Evolutionary conservation across 805 yeast genomes (phyloP).

Genomic region (Candida tammaniensis): DNA sequence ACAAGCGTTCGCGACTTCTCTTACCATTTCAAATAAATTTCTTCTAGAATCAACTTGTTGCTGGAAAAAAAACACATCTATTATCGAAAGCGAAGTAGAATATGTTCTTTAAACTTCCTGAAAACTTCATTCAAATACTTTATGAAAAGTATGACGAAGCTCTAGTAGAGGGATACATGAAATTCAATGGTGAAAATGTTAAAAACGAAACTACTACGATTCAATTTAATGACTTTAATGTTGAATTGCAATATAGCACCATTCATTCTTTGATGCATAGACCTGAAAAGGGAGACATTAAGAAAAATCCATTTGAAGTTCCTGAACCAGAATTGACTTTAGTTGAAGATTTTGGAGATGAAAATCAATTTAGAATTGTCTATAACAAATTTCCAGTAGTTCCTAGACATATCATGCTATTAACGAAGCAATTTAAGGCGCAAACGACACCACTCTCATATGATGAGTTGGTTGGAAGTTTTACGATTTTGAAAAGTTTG

Average conservation of each 20-base stretch:
- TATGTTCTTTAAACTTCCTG: slow-evolving; percentile 32
- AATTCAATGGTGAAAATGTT: slow-evolving; percentile 50
- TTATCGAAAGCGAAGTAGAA: neutral
- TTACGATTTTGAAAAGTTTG: slow-evolving; percentile 50
- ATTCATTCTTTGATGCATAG: slow-evolving; percentile 34
- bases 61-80: too few relatives aligned
- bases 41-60: too few relatives aligned
- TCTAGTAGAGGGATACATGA: slow-evolving; percentile 40
- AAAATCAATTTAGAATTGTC: slow-evolving; percentile 56
- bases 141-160: slow-evolving; percentile 48
- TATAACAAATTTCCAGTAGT: slow-evolving; percentile 87
- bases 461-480: slow-evolving; percentile 61
- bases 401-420: slow-evolving; percentile 72
- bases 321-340: slow-evolving; percentile 78
- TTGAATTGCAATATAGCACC: slow-evolving; percentile 29
- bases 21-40: too few relatives aligned
- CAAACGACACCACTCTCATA: slow-evolving; percentile 74
- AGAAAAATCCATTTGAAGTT: slow-evolving; percentile 69
- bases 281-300: slow-evolving; percentile 38
- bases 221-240: slow-evolving; percentile 11
- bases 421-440: slow-evolving; percentile 69
- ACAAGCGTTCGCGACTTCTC: too few relatives aligned
- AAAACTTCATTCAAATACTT: slow-evolving; percentile 34
- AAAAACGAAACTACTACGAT: slow-evolving; percentile 26
- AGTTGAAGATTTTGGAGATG: slow-evolving; percentile 46